Evolutionary conservation across 257 asterid genomes (phyloP).

Genomic region (Ajuga chamaepitys): DNA sequence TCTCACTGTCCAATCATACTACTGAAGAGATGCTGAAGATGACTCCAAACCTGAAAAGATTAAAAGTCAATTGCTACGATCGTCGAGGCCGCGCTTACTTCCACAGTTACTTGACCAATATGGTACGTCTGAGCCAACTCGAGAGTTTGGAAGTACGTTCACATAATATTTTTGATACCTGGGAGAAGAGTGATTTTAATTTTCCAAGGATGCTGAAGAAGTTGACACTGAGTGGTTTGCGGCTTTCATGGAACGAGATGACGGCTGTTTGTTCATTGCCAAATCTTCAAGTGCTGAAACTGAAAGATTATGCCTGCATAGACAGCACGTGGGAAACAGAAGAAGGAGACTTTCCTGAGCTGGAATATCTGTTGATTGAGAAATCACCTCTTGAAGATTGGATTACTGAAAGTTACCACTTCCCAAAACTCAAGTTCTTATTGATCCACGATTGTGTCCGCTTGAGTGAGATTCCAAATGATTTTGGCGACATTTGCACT

Average conservation of each 20-base stretch:
- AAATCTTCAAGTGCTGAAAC: slow-evolving; percentile 3
- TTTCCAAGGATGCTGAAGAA: background rate
- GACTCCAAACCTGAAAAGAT: background rate
- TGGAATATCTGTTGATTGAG: background rate
- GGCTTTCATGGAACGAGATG: slow-evolving; percentile 6
- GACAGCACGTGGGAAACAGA: background rate
- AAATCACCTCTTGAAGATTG: background rate
- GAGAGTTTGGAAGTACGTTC: background rate
- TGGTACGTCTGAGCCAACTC: background rate
- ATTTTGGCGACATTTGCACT: slow-evolving; percentile 3
- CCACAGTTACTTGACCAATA: background rate
- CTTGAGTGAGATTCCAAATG: background rate
- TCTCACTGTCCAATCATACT: no score
- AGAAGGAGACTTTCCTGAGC: background rate
- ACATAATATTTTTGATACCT: background rate
- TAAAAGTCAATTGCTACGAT: background rate
- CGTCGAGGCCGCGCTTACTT: no score
- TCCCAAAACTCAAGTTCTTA: slow-evolving; percentile 12
- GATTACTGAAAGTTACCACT: slow-evolving; percentile 9
- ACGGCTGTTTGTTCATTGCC: background rate
- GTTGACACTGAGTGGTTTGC: background rate
- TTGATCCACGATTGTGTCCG: background rate
- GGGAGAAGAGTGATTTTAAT: background rate
- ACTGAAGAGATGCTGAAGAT: background rate
- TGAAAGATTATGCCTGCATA: background rate